phyloP scores from a whole-genome alignment of 2,329 filamentous ascomycete species.

The Cordyceps cateniannulata region DNA sequence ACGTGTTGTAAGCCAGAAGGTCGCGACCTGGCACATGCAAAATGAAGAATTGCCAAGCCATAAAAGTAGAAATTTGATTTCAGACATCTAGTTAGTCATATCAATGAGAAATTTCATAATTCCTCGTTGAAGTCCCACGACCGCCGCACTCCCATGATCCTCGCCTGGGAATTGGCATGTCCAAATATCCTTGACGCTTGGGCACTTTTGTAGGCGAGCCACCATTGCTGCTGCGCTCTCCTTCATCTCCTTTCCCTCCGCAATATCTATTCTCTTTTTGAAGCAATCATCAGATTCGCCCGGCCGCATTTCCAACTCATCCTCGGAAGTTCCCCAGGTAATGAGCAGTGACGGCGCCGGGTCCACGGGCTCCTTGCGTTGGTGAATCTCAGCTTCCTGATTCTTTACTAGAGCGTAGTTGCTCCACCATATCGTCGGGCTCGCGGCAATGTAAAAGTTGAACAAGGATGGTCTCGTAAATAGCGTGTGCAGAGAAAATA shows the following conservation, averaged over 20 bases:
- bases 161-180: constrained; percentile 21
- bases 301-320: constrained; percentile 21
- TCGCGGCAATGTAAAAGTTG: constrained; percentile 37
- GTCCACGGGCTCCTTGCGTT: constrained; percentile 7
- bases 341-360: constrained; percentile 27
- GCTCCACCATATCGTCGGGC: constrained; percentile 43
- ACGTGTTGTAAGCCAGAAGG: background rate
- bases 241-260: constrained; percentile 17
- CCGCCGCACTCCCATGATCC: constrained; percentile 17
- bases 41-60: too few relatives aligned
- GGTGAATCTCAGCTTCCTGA: constrained; percentile 23
- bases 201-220: constrained; percentile 16
- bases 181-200: constrained; percentile 17
- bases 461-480: constrained; percentile 35
- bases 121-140: constrained; percentile 9
- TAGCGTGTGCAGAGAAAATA: constrained; percentile 40
- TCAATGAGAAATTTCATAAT: constrained; percentile 9
- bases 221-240: constrained; percentile 14
- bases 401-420: constrained; percentile 31
- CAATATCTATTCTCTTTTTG: constrained; percentile 19
- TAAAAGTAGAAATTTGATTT: too few relatives aligned
- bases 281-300: constrained; percentile 26
- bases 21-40: too few relatives aligned
- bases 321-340: constrained; percentile 25
- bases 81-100: background rate